Evolutionary conservation across 305 asterid species (phyloP), one percentile per base, ranked within the genome.

Genomic region (Lippia alba): DNA sequence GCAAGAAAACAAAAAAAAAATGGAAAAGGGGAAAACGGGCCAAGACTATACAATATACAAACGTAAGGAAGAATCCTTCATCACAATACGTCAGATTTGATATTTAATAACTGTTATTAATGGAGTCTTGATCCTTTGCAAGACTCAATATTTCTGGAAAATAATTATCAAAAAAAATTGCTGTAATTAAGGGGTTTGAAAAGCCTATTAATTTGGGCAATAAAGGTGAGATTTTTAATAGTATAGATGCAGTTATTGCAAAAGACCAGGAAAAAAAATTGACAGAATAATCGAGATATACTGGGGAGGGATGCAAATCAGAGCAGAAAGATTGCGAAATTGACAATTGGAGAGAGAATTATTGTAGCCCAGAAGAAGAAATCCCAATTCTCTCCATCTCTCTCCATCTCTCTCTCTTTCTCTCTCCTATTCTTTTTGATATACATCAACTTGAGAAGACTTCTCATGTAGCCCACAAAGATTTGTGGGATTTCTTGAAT

Each of bases 401-500:
- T 60, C 55, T 76, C 64, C 6, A 30, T 63, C 67, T 64, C 76
- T 67, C 79, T 62, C 73, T 48, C 54, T 11, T 17, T 48, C 15
- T 48, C 54, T 48, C 54, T 46, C 53, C 2, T 4, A 2, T 5
- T 32, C 55, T 20, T 66, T 61, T 44, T 33, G 75, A 72, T 75
- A 68, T 62, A 60, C 75, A 64, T 60, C 61, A 32, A 39, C 58
- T 67, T 67, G 46, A n/a, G n/a, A n/a, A n/a, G n/a, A 39, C 73
- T 53, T 69, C 79, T 78, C 66, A 69, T 78, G 73, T 66, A 79
- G 73, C 64, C 71, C 71, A 30, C 44, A 12, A 49, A 68, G 71
- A 79, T 76, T 24, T 66, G 72, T 70, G 18, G 45, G 58, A 72
- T 77, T 72, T 56, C 77, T 80, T 75, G 83, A 80, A 58, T 75